Base-by-base conservation (phyloP, 441 rosid genomes). In the Macaranga tanarius region DNA sequence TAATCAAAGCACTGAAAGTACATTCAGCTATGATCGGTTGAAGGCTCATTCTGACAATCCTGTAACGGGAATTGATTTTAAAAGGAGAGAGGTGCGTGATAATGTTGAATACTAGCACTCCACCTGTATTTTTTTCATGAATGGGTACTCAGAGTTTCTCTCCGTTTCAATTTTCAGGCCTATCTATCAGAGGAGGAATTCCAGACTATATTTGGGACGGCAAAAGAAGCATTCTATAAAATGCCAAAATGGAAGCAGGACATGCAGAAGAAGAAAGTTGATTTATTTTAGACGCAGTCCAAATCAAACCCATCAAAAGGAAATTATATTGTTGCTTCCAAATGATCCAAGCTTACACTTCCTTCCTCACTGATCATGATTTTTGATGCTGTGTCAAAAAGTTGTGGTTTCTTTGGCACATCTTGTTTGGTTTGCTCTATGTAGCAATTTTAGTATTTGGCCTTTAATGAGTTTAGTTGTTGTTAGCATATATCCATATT, bases 171-270 rank as follows among this genome's bases (percentile, higher is more conserved):
- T 69, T 82, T 50, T 38, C 85, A 96, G 99, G 92, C 97, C 17
- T 96, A 96, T 79, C 88, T 96, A 62, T 85, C 97, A 4, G 93
- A 82, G 13, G 96, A 93, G 76, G 99, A 96, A 77, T 96, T 96
- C 75, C 81, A 86, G 79, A 75, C 81, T 15, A 80, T 92, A 51
- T 89, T 96, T 48, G 93, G 96, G 48, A 86, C 86, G 84, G 19
- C 77, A 58, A 91, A 87, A 77, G 93, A 81, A 81, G 86, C 76
- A 59, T 91, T 91, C 72, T 87, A 86, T 74, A 85, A 85, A 78
- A 65, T 85, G 75, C 96, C 99, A 13, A 89, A 85, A 76, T 96
- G 99, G 99, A 96, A 96, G 89, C 98, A 96, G 86, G 99, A 96
- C 82, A 75, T 93, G 78, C 90, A 80, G 76, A 96, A 96, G 89